These are phyloP conservation scores for Diophrys appendiculata DNA, from an alignment of 73 alveolate genomes.

Conservation along the genomic window DNA sequence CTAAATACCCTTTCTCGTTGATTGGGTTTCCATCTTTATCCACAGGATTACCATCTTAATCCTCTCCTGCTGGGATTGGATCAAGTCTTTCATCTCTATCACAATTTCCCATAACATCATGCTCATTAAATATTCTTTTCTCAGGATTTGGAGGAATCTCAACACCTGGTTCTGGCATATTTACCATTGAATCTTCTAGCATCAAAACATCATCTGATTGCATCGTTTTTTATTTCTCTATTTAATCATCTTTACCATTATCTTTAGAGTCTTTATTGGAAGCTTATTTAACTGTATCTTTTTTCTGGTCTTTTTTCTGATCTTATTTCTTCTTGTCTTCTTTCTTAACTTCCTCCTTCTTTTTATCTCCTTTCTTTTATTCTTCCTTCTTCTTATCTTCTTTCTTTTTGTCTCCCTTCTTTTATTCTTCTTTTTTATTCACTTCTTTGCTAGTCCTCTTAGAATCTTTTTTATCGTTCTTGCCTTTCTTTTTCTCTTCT, in stretches of 20 bases:
- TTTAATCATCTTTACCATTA: too few relatives aligned
- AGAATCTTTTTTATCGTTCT: neutral
- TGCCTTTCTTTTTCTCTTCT: neutral
- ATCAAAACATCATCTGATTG: neutral
- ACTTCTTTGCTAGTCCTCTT: too few relatives aligned
- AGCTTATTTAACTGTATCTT: neutral
- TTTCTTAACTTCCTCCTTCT: neutral
- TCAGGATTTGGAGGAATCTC: constrained; percentile 24
- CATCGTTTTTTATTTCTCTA: neutral
- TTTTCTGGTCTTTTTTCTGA: neutral
- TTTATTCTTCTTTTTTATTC: neutral
- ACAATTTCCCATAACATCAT: constrained; percentile 58
- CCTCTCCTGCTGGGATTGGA: constrained; percentile 27
- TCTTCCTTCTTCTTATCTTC: too few relatives aligned
- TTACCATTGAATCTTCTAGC: neutral
- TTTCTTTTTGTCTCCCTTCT: neutral
- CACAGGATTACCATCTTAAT: constrained; percentile 38
- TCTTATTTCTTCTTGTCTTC: neutral
- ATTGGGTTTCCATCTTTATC: constrained; percentile 58
- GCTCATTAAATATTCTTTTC: constrained; percentile 48
- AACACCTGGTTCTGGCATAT: constrained; percentile 1
- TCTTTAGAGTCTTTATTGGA: neutral
- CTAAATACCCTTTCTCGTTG: constrained; percentile 53
- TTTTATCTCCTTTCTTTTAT: neutral
- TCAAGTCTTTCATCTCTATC: constrained; percentile 61